phyloP scores from a whole-genome alignment of 2,329 filamentous ascomycete genomes.

The Rutstroemia sp. region DNA sequence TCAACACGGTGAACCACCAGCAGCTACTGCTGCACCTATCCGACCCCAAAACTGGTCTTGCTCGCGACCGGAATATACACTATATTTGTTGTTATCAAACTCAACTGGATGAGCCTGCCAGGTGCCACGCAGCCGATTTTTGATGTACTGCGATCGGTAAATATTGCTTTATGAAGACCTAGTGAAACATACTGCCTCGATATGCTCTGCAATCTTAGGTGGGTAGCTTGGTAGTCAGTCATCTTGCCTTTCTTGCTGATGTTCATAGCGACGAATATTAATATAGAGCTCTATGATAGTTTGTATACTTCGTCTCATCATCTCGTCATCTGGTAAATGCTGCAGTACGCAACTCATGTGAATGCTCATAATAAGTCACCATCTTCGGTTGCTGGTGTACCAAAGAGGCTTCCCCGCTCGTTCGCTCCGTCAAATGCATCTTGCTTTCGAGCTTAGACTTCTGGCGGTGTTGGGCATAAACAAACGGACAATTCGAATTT shows the following conservation, averaged over 20 bases:
- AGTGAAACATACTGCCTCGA: constrained; percentile 28
- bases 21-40: constrained; percentile 35
- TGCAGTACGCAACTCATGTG: neutral
- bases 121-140: constrained; percentile 23
- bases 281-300: constrained; percentile 22
- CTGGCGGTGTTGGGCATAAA: constrained; percentile 40
- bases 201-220: constrained; percentile 21
- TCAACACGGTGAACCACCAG: constrained; percentile 32
- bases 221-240: constrained; percentile 20
- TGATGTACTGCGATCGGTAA: constrained; percentile 20
- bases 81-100: constrained; percentile 28
- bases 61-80: constrained; percentile 25
- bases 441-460: constrained; percentile 32
- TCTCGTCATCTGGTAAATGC: constrained; percentile 12
- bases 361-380: constrained; percentile 14
- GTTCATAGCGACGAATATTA: constrained; percentile 22
- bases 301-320: constrained; percentile 22
- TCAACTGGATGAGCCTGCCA: constrained; percentile 19
- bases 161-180: constrained; percentile 16
- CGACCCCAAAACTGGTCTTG: constrained; percentile 27
- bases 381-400: constrained; percentile 6
- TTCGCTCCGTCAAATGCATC: constrained; percentile 27
- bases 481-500: constrained; percentile 38
- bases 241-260: constrained; percentile 17
- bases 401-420: constrained; percentile 16